Conservation (phyloP, 1,139 yeast genomes). For the Hansenula lynferdii region DNA sequence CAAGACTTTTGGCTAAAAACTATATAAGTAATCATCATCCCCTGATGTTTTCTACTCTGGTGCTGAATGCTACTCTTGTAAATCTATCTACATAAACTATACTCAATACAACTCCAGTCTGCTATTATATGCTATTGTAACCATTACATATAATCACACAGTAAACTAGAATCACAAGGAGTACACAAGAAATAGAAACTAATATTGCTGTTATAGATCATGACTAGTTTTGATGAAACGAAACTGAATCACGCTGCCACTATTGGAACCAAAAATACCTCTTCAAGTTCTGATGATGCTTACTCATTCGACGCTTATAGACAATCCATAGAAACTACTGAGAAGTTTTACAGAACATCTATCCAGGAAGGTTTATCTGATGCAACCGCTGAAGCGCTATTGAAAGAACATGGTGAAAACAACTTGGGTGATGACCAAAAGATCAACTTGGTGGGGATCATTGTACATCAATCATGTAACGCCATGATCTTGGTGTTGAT, state of each 20-base stretch:
- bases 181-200: too few species aligned
- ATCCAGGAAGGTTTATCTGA: conserved; percentile 43
- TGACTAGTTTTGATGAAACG: conserved; percentile 12
- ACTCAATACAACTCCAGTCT: too few species aligned
- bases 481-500: conserved; percentile 77
- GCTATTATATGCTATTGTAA: too few species aligned
- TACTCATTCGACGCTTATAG: conserved; percentile 12
- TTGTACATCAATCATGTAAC: conserved; percentile 68
- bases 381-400: conserved; percentile 18
- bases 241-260: conserved; percentile 9
- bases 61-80: too few species aligned
- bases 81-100: too few species aligned
- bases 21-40: too few species aligned
- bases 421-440: conserved; percentile 55
- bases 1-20: too few species aligned
- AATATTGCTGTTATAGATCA: too few species aligned
- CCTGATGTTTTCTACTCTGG: too few species aligned
- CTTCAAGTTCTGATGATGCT: conserved; percentile 5
- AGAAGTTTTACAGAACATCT: conserved; percentile 35
- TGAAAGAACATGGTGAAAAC: conserved; percentile 49
- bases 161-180: too few species aligned
- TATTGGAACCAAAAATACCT: conserved; percentile 6
- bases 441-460: conserved; percentile 51
- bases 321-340: conserved; percentile 29
- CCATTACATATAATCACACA: too few species aligned